A percentile compares a stretch with the other conserved stretches of the same genome.
Evolutionary conservation across 78 protist genomes (phyloP).

Genomic region (Mantamonas sphyraenae): DNA sequence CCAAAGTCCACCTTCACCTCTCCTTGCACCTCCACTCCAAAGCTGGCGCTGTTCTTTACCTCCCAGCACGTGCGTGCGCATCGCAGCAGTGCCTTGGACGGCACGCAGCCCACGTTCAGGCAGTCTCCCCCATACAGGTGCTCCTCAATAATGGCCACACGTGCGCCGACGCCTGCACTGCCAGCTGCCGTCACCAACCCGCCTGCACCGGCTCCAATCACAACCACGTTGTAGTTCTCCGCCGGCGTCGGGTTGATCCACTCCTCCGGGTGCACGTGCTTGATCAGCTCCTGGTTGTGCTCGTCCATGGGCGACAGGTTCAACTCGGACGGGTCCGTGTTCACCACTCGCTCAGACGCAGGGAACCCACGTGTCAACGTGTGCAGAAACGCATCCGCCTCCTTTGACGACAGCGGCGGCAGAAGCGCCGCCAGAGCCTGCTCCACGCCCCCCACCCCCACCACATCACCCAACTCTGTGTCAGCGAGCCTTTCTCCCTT

Average conservation of each 20-base stretch:
- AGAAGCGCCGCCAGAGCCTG: no score
- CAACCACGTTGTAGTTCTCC: conserved; percentile 33
- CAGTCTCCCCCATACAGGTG: conserved; percentile 68
- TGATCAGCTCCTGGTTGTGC: conserved; percentile 16
- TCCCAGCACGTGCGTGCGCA: conserved; percentile 7
- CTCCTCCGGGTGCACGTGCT: conserved; percentile 8
- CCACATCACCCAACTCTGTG: no score
- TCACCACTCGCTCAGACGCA: no score
- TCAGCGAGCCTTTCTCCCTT: no score
- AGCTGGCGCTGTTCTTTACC: background rate
- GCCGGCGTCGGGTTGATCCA: conserved; percentile 17
- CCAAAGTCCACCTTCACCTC: conserved; percentile 36
- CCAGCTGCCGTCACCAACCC: conserved; percentile 39
- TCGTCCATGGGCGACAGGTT: conserved; percentile 1
- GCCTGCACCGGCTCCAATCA: conserved; percentile 52
- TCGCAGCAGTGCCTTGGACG: conserved; percentile 47
- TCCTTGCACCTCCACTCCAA: conserved; percentile 11
- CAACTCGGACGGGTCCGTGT: background rate
- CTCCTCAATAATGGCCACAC: conserved; percentile 29
- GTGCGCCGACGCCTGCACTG: conserved; percentile 27
- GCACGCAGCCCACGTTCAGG: conserved; percentile 64
- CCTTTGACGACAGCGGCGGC: no score
- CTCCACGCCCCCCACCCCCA: no score
- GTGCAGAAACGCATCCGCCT: background rate
- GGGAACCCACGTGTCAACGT: background rate